Evolutionary conservation across 2,329 filamentous ascomycete species (phyloP).

Genomic region (Sordariomycetes sp.): DNA sequence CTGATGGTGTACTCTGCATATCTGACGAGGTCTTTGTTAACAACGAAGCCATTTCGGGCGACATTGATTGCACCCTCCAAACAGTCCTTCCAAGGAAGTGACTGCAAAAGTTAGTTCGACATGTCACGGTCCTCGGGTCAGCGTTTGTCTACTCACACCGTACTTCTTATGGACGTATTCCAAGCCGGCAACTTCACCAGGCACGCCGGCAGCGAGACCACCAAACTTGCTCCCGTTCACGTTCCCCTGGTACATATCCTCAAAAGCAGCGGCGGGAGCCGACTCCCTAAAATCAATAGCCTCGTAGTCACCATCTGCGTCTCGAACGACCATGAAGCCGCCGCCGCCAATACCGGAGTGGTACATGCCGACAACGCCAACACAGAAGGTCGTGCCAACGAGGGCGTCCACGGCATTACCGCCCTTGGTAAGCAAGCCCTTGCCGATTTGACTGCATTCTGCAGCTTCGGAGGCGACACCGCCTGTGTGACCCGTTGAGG

Average conservation of each 20-base stretch:
- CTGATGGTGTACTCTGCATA: conserved; percentile 7
- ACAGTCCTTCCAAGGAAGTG: conserved; percentile 62
- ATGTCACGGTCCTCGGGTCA: background rate
- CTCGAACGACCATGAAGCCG: conserved; percentile 78
- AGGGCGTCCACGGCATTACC: conserved; percentile 72
- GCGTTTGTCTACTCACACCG: conserved; percentile 36
- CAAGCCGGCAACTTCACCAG: conserved; percentile 69
- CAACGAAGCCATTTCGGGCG: no score
- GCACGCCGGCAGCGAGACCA: conserved; percentile 64
- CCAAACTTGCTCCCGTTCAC: conserved; percentile 57
- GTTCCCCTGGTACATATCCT: conserved; percentile 79
- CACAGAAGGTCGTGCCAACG: conserved; percentile 65
- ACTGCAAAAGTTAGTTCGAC: conserved; percentile 15
- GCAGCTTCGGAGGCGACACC: conserved; percentile 63
- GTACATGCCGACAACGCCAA: conserved; percentile 69
- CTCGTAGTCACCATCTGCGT: conserved; percentile 67
- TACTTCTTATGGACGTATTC: conserved; percentile 69
- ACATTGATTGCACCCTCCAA: conserved; percentile 52
- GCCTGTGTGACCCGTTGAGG: conserved; percentile 27
- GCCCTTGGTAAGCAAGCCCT: conserved; percentile 16
- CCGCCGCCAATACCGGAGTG: conserved; percentile 82
- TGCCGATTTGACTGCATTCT: conserved; percentile 60
- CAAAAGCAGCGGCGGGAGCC: conserved; percentile 69
- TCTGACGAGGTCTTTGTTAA: conserved; percentile 59
- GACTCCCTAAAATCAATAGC: conserved; percentile 85